These are phyloP conservation scores for Debaryomyces robertsiae DNA, from an alignment of 1,139 yeast genomes.

Conservation along the genomic window DNA sequence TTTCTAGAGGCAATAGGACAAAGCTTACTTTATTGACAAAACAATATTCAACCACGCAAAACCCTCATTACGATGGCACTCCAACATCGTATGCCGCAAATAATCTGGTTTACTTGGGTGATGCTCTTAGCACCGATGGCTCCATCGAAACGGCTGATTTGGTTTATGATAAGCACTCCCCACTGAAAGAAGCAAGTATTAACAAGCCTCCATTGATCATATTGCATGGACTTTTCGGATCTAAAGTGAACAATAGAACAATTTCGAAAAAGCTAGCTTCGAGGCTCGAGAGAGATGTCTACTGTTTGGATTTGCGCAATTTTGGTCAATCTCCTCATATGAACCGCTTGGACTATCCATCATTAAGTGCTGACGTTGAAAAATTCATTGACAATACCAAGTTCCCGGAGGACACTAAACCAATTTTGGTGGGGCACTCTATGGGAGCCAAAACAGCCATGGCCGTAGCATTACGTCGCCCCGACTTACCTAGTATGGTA, in stretches of 20 bases:
- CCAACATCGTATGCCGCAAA: slow-evolving; percentile 9
- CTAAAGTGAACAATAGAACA: slow-evolving; percentile 73
- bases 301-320: slow-evolving; percentile 81
- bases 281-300: slow-evolving; percentile 51
- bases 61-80: slow-evolving; percentile 9
- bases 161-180: slow-evolving; percentile 33
- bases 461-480: slow-evolving; percentile 77
- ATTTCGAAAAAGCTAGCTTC: slow-evolving; percentile 58
- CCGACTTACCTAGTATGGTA: slow-evolving; percentile 62
- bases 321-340: slow-evolving; percentile 90
- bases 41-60: slow-evolving; percentile 1
- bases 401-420: slow-evolving; percentile 36
- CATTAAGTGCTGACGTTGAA: slow-evolving; percentile 85
- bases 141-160: slow-evolving; percentile 34
- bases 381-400: slow-evolving; percentile 58
- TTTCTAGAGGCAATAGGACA: too few relatives aligned
- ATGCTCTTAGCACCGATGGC: slow-evolving; percentile 25
- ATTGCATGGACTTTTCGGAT: slow-evolving; percentile 89
- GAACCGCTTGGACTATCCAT: slow-evolving; percentile 70
- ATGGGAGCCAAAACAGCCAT: slow-evolving; percentile 97
- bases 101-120: slow-evolving; percentile 23
- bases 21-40: too few relatives aligned
- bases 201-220: slow-evolving; percentile 62
- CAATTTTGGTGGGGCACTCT: slow-evolving; percentile 86
- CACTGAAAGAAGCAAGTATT: slow-evolving; percentile 19